Evolutionary conservation across 2,329 filamentous ascomycete species (phyloP).

Genomic region (Fusarium pininemorale): DNA sequence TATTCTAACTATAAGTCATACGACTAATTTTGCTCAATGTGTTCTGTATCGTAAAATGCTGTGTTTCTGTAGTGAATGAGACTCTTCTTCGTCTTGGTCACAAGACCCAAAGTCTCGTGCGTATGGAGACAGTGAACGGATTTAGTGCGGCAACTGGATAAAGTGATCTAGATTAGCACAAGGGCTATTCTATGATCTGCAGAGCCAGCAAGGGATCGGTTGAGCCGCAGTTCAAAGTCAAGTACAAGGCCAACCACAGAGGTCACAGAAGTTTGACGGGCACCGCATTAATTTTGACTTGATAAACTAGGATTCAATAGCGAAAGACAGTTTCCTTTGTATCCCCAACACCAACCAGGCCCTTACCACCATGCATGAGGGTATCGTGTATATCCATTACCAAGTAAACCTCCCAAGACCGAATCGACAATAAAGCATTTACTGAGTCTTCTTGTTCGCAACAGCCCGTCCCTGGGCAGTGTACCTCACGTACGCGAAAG

Average conservation of each 20-base stretch:
- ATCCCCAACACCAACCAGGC: background rate
- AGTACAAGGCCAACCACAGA: background rate
- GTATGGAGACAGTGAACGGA: background rate
- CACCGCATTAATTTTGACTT: background rate
- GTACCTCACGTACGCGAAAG: constrained; percentile 48
- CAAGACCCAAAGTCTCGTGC: background rate
- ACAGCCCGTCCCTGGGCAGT: constrained; percentile 44
- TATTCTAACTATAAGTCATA: background rate
- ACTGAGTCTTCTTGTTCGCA: constrained; percentile 46
- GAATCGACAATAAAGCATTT: background rate
- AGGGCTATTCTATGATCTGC: background rate
- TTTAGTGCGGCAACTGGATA: background rate
- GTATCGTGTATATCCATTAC: constrained; percentile 22
- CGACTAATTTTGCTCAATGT: accelerated
- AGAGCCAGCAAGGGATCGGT: background rate
- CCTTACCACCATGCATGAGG: background rate
- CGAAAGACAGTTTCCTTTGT: background rate
- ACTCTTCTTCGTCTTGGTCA: background rate
- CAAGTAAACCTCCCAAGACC: background rate
- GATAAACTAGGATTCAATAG: background rate
- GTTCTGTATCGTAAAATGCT: background rate
- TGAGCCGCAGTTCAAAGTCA: background rate
- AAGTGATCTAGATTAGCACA: background rate
- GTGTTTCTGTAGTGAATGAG: background rate
- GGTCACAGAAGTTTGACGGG: background rate